Evolutionary conservation across 1,284 basidiomycete genomes (phyloP).

Genomic region (Sparassis latifolia): DNA sequence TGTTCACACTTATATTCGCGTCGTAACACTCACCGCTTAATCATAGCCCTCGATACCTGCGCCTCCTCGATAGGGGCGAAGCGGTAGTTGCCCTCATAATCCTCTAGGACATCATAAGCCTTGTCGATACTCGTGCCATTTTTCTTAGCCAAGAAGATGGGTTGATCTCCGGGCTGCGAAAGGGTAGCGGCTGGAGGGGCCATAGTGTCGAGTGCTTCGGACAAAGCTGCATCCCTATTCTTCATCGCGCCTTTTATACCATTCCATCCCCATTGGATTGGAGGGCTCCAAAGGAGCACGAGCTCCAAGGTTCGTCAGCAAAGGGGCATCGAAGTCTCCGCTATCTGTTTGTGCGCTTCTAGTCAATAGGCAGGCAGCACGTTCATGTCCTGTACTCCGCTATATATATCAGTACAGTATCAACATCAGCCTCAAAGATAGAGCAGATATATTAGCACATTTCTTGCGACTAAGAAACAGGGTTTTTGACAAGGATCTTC

Average conservation of each 20-base stretch:
- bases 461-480: no score
- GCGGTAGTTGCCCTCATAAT: conserved; percentile 56
- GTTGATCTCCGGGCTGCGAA: conserved; percentile 18
- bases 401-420: no score
- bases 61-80: conserved; percentile 75
- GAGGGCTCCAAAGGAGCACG: background rate
- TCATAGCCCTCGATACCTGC: conserved; percentile 75
- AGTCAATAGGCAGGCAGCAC: no score
- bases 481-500: no score
- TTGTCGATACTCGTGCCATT: conserved; percentile 15
- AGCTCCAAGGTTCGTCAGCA: background rate
- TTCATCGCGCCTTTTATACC: background rate
- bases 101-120: conserved; percentile 35
- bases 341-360: no score
- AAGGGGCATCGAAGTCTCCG: no score
- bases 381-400: no score
- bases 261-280: no score
- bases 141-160: conserved; percentile 20
- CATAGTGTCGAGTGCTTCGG: conserved; percentile 14
- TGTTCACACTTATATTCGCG: background rate
- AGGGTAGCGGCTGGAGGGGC: conserved; percentile 26
- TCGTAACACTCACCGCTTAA: conserved; percentile 46
- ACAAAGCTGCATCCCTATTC: background rate
- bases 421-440: no score
- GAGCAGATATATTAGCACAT: no score